phyloP scores from a whole-genome alignment of 2,329 filamentous ascomycete genomes.

The Ilyonectria destructans region DNA sequence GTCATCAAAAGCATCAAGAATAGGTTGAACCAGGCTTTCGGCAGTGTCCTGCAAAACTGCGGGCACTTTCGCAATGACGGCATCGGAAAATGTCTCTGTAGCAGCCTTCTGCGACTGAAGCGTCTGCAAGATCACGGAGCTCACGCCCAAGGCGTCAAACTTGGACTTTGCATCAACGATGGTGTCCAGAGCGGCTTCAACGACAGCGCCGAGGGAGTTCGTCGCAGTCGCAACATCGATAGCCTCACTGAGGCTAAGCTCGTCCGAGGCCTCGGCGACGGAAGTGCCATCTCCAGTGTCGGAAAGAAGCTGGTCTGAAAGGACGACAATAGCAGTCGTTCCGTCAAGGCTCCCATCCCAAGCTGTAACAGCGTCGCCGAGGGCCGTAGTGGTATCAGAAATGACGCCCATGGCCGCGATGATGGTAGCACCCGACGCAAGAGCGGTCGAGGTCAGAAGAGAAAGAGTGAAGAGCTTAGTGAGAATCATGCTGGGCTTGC shows the following conservation, averaged over 20 bases:
- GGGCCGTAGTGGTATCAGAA: slow-evolving; percentile 10
- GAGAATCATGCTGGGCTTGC: slow-evolving; percentile 16
- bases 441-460: slow-evolving; percentile 8
- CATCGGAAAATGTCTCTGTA: slow-evolving; percentile 1
- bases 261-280: slow-evolving; percentile 10
- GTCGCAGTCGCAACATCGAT: slow-evolving; percentile 15
- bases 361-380: slow-evolving; percentile 10
- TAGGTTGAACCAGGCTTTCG: slow-evolving; percentile 8
- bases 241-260: slow-evolving; percentile 9
- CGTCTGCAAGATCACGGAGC: slow-evolving; percentile 4
- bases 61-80: slow-evolving; percentile 17
- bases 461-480: slow-evolving; percentile 18
- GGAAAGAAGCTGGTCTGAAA: slow-evolving; percentile 10
- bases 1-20: slow-evolving; percentile 10
- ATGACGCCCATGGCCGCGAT: slow-evolving; percentile 8
- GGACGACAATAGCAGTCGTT: slow-evolving; percentile 13
- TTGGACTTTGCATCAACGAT: slow-evolving; percentile 18
- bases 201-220: slow-evolving; percentile 2
- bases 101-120: slow-evolving; percentile 18
- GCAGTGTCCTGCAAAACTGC: slow-evolving; percentile 1
- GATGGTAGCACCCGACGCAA: slow-evolving; percentile 17
- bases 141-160: slow-evolving; percentile 15
- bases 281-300: slow-evolving; percentile 13
- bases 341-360: slow-evolving; percentile 18
- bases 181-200: slow-evolving; percentile 9